phyloP scores from a whole-genome alignment of 2,329 filamentous ascomycete species.

The Cryphonectria radicalis region DNA sequence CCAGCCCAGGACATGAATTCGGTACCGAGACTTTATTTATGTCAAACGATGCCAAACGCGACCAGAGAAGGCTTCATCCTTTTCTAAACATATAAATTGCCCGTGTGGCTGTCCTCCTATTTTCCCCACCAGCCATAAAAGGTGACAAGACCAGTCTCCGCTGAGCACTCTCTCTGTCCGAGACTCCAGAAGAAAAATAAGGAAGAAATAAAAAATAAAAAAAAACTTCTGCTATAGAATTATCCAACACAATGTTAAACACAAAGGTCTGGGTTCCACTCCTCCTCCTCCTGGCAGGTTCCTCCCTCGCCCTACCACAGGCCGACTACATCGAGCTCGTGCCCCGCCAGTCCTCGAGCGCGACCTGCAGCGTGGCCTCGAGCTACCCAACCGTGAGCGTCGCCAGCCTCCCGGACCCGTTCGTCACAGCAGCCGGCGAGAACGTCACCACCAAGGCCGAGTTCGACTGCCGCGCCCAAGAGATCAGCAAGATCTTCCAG shows the following conservation, averaged over 20 bases:
- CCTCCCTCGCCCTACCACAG: conserved; percentile 41
- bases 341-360: conserved; percentile 39
- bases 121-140: background rate
- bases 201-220: too few relatives aligned
- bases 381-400: conserved; percentile 43
- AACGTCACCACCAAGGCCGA: conserved; percentile 50
- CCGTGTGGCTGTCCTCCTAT: background rate
- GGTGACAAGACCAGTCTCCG: background rate
- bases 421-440: conserved; percentile 48
- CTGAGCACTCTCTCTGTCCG: background rate
- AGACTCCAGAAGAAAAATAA: too few relatives aligned
- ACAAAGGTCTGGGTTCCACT: background rate
- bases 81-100: conserved; percentile 1
- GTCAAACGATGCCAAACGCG: background rate
- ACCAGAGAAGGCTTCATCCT: background rate
- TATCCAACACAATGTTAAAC: background rate
- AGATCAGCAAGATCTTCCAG: conserved; percentile 53
- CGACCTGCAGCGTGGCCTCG: conserved; percentile 41
- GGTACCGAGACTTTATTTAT: background rate
- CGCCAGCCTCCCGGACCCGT: conserved; percentile 52
- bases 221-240: background rate
- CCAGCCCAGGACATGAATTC: too few relatives aligned
- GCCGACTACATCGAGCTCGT: conserved; percentile 38
- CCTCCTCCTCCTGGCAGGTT: conserved; percentile 37
- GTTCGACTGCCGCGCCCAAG: conserved; percentile 52